Evolutionary conservation across 1,284 basidiomycete genomes (phyloP), one percentile per base, ranked within the genome.

Genomic region (Ganoderma boninense): DNA sequence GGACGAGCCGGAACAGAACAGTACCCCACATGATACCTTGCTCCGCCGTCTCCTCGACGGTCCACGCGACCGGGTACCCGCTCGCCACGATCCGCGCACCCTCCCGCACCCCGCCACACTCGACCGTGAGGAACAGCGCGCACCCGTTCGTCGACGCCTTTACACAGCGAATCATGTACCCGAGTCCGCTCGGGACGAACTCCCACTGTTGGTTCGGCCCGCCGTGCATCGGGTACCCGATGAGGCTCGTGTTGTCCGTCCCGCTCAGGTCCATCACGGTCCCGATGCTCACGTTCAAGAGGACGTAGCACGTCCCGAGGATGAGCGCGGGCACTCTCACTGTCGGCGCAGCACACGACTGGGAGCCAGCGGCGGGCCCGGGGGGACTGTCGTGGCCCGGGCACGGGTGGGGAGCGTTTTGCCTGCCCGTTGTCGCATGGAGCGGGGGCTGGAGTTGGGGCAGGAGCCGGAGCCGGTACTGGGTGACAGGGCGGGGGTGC

Each of bases 121-220:
- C 81, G 10, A 84, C 71, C 0, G 80, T 79, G 26, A 90, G 82
- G 77, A 84, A 89, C 14, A 81, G 70, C 0, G 80, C 81, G 6
- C 80, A 65, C 13, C 71, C 71, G 1, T 67, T 68, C 23, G 57
- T 43, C 7, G 72, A 68, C 1, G 68, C 78, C 13, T 78, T 77
- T 7, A 72, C 77, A 18, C 83, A 84, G 57, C 82, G 84, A 78
- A 90, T 80, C 2, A 80, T 79, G 79, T 83, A 89, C 2, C 83
- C 80, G 13, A 67, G 74, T 6, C 76, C 82, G 38, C 74, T 82
- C 77, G 78, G 80, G 20, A 82, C 75, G 69, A 88, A 82, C 10
- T 75, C 82, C 89, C 89, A 90, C 86, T 89, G 79, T 73, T 90
- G 89, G 73, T 89, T 90, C 5, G 78, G 74, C 1, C 84, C 84